phyloP scores from a whole-genome alignment of 164 flowering plant species.

The Akebia trifoliata region DNA sequence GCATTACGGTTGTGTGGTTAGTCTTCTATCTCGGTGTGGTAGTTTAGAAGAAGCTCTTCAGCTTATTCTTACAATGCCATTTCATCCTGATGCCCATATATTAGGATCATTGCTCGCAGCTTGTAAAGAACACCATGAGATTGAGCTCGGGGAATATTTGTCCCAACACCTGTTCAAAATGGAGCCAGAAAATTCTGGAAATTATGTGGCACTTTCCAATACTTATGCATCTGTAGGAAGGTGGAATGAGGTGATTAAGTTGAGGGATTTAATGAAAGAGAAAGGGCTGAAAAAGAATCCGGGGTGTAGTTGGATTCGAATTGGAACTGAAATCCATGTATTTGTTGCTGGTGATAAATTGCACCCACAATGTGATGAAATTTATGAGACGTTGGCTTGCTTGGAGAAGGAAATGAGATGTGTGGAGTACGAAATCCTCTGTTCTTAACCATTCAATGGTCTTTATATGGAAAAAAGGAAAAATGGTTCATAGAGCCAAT shows the following conservation, averaged over 20 bases:
- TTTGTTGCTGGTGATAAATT: slow-evolving; percentile 48
- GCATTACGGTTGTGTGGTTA: slow-evolving; percentile 57
- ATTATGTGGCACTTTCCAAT: slow-evolving; percentile 53
- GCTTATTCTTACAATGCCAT: slow-evolving; percentile 35
- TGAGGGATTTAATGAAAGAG: slow-evolving; percentile 46
- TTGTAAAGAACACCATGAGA: slow-evolving; percentile 32
- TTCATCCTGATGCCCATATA: slow-evolving; percentile 45
- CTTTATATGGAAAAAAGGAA: too few relatives aligned
- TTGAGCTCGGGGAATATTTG: slow-evolving; percentile 41
- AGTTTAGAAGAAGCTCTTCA: slow-evolving; percentile 39
- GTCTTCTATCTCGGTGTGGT: slow-evolving; percentile 48
- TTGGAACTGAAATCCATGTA: slow-evolving; percentile 42
- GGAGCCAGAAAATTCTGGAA: slow-evolving; percentile 56
- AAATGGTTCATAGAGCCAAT: too few relatives aligned
- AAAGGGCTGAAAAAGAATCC: slow-evolving; percentile 48
- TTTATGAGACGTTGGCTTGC: slow-evolving; percentile 26
- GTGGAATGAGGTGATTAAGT: slow-evolving; percentile 38
- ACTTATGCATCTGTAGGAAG: slow-evolving; percentile 45
- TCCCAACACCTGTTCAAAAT: slow-evolving; percentile 28
- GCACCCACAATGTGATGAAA: slow-evolving; percentile 36
- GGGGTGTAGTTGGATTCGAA: slow-evolving; percentile 65
- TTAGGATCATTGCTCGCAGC: slow-evolving; percentile 45
- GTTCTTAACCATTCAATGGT: slow-evolving; percentile 2
- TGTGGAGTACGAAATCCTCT: slow-evolving; percentile 2
- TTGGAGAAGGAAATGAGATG: slow-evolving; percentile 34